phyloP scores from a whole-genome alignment of 2,329 filamentous ascomycete genomes.

The Aspergillus terreus region DNA sequence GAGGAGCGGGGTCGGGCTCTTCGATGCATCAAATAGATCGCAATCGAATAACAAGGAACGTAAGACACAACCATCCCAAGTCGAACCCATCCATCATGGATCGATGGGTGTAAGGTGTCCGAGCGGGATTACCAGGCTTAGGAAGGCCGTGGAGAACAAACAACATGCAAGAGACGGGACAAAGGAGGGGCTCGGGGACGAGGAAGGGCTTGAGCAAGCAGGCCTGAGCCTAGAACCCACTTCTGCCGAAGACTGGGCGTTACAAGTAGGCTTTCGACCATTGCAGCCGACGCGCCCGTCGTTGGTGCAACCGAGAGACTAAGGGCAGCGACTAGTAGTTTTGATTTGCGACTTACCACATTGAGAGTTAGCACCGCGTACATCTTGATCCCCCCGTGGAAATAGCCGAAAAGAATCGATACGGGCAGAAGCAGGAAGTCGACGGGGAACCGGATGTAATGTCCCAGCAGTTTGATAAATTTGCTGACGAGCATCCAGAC shows the following conservation, averaged over 20 bases:
- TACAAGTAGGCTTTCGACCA: conserved; percentile 1
- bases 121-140: background rate
- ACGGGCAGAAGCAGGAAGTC: conserved; percentile 77
- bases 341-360: conserved; percentile 59
- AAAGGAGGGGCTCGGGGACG: background rate
- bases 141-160: background rate
- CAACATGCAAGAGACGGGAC: background rate
- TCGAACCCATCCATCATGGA: background rate
- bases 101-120: background rate
- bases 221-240: conserved; percentile 4
- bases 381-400: conserved; percentile 88
- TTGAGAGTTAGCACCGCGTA: conserved; percentile 79
- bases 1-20: too few relatives aligned
- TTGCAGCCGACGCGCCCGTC: conserved; percentile 3
- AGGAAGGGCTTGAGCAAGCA: background rate
- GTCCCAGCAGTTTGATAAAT: conserved; percentile 81
- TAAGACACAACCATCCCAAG: background rate
- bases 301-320: conserved; percentile 2
- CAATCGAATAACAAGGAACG: background rate
- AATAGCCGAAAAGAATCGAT: conserved; percentile 88
- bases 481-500: conserved; percentile 85
- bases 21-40: too few relatives aligned
- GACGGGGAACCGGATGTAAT: conserved; percentile 78
- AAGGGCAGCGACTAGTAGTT: conserved; percentile 1
- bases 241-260: background rate